A percentile compares a stretch with the other conserved stretches of the same genome.
Evolutionary conservation across 164 flowering plant genomes (phyloP).

Genomic region (Stephania cephalantha): DNA sequence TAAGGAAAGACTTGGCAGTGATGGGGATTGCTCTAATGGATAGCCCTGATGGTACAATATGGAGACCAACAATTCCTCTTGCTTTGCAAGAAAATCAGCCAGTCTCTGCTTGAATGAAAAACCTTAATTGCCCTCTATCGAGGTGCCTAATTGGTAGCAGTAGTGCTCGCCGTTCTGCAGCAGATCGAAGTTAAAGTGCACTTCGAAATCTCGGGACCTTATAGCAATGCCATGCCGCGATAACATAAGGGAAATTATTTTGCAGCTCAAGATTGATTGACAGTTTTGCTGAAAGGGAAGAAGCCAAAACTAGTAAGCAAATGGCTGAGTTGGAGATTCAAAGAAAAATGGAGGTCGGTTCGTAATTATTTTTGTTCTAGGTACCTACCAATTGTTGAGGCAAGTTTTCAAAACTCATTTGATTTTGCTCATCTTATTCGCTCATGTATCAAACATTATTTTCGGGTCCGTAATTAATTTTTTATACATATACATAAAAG

Average conservation of each 20-base stretch:
- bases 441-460: background rate
- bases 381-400: background rate
- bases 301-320: background rate
- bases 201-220: background rate
- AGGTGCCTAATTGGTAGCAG: background rate
- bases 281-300: background rate
- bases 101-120: conserved; percentile 26
- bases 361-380: background rate
- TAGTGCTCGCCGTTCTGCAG: background rate
- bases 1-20: conserved; percentile 68
- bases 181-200: background rate
- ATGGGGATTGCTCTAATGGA: conserved; percentile 92
- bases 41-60: conserved; percentile 72
- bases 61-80: conserved; percentile 91
- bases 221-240: background rate
- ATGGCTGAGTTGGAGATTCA: background rate
- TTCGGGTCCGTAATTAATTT: background rate
- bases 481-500: too few relatives aligned
- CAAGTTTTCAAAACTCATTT: background rate
- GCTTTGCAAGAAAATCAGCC: conserved; percentile 50
- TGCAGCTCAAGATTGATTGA: background rate
- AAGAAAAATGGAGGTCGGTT: background rate
- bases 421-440: background rate
- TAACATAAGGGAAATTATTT: background rate
- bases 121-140: background rate